These are phyloP conservation scores for Biscutella laevigata DNA, from an alignment of 441 rosid species.

Conservation along the genomic window DNA sequence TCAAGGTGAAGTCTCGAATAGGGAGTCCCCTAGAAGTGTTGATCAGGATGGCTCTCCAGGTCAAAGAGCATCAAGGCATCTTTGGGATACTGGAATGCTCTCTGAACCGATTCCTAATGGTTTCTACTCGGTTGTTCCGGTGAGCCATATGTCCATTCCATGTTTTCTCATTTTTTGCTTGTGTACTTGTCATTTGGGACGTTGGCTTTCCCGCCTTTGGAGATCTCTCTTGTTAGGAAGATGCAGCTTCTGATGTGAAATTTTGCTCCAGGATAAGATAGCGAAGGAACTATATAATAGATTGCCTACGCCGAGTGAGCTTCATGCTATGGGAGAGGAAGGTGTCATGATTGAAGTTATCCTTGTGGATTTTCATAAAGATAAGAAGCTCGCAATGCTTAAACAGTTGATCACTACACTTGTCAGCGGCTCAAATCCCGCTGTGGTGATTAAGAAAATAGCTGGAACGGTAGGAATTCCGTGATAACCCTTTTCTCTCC, in stretches of 20 bases:
- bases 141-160: slow-evolving; percentile 24
- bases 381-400: slow-evolving; percentile 82
- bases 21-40: slow-evolving; percentile 56
- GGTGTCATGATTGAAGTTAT: slow-evolving; percentile 76
- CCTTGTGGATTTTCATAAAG: slow-evolving; percentile 80
- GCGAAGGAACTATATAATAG: slow-evolving; percentile 64
- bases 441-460: slow-evolving; percentile 83
- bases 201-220: neutral
- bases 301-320: slow-evolving; percentile 77
- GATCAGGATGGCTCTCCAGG: slow-evolving; percentile 67
- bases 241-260: slow-evolving; percentile 7
- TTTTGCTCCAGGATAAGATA: slow-evolving; percentile 66
- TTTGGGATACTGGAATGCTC: slow-evolving; percentile 88
- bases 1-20: slow-evolving; percentile 54
- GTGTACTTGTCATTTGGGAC: neutral
- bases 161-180: neutral
- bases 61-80: slow-evolving; percentile 78
- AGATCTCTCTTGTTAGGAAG: neutral
- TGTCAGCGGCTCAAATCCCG: slow-evolving; percentile 78
- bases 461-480: slow-evolving; percentile 68
- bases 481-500: slow-evolving; percentile 14
- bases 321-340: slow-evolving; percentile 68
- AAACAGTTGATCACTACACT: slow-evolving; percentile 78
- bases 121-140: slow-evolving; percentile 83
- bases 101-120: slow-evolving; percentile 83